phyloP scores from a whole-genome alignment of 805 yeast genomes.

The Monosporozyma yasuniensis region DNA sequence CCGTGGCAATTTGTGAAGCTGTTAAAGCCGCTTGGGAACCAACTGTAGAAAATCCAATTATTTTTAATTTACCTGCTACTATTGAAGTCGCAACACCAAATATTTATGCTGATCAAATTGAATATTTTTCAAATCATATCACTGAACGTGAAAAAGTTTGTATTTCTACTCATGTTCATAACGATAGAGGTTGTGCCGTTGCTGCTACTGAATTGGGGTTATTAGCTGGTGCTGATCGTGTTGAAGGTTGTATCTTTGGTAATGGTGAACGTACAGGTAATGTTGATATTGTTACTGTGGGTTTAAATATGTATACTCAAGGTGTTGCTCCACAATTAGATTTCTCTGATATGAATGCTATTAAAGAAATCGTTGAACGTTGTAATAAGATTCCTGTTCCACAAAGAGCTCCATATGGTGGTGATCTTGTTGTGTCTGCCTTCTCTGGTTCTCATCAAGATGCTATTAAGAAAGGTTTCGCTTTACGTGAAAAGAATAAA shows the following conservation, averaged over 20 bases:
- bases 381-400: constrained; percentile 77
- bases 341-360: constrained; percentile 55
- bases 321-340: constrained; percentile 66
- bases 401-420: constrained; percentile 76
- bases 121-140: constrained; percentile 57
- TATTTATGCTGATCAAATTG: constrained; percentile 77
- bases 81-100: constrained; percentile 78
- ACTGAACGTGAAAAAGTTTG: constrained; percentile 61
- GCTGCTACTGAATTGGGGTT: constrained; percentile 80
- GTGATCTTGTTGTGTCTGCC: constrained; percentile 74
- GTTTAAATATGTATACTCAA: constrained; percentile 72
- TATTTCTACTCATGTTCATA: constrained; percentile 73
- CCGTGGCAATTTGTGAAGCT: constrained; percentile 62
- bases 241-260: constrained; percentile 79
- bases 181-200: constrained; percentile 80
- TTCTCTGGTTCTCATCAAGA: constrained; percentile 82
- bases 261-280: constrained; percentile 86
- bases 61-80: constrained; percentile 78
- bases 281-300: constrained; percentile 72
- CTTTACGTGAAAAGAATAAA: constrained; percentile 31
- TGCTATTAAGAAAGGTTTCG: constrained; percentile 79
- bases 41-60: constrained; percentile 52
- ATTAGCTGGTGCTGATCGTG: constrained; percentile 78
- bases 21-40: constrained; percentile 74
- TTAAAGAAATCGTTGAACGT: constrained; percentile 65